Percentiles rank a stretch among this genome's conserved stretches.
Evolutionary conservation across 1,139 yeast genomes (phyloP).

Genomic region (Wickerhamiella pararugosa): DNA sequence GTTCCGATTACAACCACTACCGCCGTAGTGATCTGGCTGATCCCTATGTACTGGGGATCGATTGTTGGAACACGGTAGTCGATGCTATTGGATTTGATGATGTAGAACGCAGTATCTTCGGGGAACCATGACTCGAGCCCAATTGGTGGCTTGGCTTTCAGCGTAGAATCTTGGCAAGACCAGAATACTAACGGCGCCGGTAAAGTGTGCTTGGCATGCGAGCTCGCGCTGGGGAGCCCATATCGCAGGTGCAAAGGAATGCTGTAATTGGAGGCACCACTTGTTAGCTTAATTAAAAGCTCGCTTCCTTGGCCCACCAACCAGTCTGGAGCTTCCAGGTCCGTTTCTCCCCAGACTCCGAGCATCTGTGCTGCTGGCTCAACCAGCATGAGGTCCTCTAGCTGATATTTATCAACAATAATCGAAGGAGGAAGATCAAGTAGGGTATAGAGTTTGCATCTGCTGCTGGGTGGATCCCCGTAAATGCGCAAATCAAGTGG

Average conservation of each 20-base stretch:
- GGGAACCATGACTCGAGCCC: constrained; percentile 36
- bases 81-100: constrained; percentile 10
- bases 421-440: constrained; percentile 26
- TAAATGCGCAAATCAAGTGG: constrained; percentile 15
- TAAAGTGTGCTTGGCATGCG: constrained; percentile 16
- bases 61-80: constrained; percentile 17
- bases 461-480: constrained; percentile 14
- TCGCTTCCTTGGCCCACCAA: constrained; percentile 35
- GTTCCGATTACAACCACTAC: constrained; percentile 16
- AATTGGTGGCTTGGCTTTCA: constrained; percentile 20
- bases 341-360: constrained; percentile 32
- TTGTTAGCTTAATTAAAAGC: constrained; percentile 25
- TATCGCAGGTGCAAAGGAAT: constrained; percentile 38
- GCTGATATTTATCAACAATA: constrained; percentile 30
- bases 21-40: constrained; percentile 15
- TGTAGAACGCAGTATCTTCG: constrained; percentile 28
- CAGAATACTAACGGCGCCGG: constrained; percentile 32
- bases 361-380: constrained; percentile 24
- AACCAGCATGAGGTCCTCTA: constrained; percentile 23
- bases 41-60: constrained; percentile 11
- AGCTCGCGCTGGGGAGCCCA: constrained; percentile 23
- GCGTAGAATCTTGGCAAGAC: constrained; percentile 30
- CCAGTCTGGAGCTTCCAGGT: constrained; percentile 36
- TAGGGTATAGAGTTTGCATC: constrained; percentile 29
- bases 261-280: constrained; percentile 19